Conservation (phyloP, 164 flowering plant species). For the Santalum album region DNA sequence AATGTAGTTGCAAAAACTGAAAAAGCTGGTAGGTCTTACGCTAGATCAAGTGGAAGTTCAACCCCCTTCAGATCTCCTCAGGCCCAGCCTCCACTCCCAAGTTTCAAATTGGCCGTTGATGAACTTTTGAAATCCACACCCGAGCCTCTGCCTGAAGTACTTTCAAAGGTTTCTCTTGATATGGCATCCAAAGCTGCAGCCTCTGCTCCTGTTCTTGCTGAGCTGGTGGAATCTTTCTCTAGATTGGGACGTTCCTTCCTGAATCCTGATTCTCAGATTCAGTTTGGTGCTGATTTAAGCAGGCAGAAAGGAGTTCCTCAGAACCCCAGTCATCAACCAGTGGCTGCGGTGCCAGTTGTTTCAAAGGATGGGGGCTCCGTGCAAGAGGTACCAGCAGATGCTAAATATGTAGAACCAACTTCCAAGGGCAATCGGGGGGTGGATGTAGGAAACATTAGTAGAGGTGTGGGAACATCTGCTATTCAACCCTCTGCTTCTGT, state of each 20-base stretch:
- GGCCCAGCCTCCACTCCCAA: constrained; percentile 17
- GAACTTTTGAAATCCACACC: constrained; percentile 44
- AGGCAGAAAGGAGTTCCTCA: too few relatives aligned
- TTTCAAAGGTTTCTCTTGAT: constrained; percentile 38
- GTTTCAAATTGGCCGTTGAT: constrained; percentile 18
- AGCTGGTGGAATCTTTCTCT: constrained; percentile 32
- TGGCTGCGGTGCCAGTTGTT: constrained; percentile 8
- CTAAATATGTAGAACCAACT: constrained; percentile 1
- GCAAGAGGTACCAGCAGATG: constrained; percentile 1
- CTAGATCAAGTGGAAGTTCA: constrained; percentile 39
- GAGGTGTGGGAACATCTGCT: too few relatives aligned
- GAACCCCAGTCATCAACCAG: too few relatives aligned
- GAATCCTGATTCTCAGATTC: constrained; percentile 16
- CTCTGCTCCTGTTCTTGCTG: constrained; percentile 39
- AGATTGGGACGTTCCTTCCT: constrained; percentile 26
- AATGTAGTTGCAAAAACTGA: constrained; percentile 29
- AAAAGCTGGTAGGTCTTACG: constrained; percentile 12
- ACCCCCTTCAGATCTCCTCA: constrained; percentile 38
- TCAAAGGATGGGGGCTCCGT: constrained; percentile 9
- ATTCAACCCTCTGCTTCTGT: too few relatives aligned
- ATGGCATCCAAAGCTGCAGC: constrained; percentile 37
- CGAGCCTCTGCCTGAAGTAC: constrained; percentile 37
- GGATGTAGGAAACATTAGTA: constrained; percentile 2
- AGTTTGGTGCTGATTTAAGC: constrained; percentile 8
- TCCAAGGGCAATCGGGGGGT: constrained; percentile 1